These are phyloP conservation scores for Metschnikowia amazonensis DNA, from an alignment of 805 yeast species.

Conservation along the genomic window DNA sequence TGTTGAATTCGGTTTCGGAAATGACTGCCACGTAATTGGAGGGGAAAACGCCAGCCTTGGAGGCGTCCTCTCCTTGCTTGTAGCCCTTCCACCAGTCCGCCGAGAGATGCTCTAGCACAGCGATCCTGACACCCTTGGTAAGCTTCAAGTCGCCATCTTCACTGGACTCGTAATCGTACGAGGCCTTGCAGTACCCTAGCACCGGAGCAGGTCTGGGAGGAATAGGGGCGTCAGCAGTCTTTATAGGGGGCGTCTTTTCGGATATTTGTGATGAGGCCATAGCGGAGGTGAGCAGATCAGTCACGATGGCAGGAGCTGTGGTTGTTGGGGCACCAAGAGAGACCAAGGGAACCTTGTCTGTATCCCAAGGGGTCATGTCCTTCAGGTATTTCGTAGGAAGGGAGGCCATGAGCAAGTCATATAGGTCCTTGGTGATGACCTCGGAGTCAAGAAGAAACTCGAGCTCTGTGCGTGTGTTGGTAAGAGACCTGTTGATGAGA, in stretches of 20 bases:
- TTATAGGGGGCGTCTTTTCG: conserved; percentile 7
- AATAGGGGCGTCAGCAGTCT: conserved; percentile 6
- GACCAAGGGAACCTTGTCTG: conserved; percentile 25
- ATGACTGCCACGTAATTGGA: conserved; percentile 67
- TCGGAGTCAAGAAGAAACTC: conserved; percentile 75
- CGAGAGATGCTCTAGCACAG: conserved; percentile 68
- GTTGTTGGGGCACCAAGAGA: background rate
- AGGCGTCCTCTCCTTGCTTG: conserved; percentile 31
- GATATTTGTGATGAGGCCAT: conserved; percentile 3
- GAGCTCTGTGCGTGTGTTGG: conserved; percentile 71
- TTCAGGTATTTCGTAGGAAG: conserved; percentile 57
- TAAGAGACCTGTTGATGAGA: conserved; percentile 70
- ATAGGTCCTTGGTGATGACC: conserved; percentile 59
- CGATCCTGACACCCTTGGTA: conserved; percentile 62
- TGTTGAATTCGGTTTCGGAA: conserved; percentile 29
- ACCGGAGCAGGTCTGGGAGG: conserved; percentile 20
- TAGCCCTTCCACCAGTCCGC: conserved; percentile 91
- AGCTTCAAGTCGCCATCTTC: conserved; percentile 72
- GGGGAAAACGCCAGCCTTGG: conserved; percentile 80
- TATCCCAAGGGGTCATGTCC: conserved; percentile 48
- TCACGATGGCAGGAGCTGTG: background rate
- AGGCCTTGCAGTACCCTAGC: conserved; percentile 51
- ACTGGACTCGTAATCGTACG: conserved; percentile 71
- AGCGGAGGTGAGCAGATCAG: conserved; percentile 5
- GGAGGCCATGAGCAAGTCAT: conserved; percentile 43